Percentiles rank a stretch among this genome's conserved stretches.
Conservation (phyloP, 352 stramenopile species). For the Phytophthora kernoviae region DNA sequence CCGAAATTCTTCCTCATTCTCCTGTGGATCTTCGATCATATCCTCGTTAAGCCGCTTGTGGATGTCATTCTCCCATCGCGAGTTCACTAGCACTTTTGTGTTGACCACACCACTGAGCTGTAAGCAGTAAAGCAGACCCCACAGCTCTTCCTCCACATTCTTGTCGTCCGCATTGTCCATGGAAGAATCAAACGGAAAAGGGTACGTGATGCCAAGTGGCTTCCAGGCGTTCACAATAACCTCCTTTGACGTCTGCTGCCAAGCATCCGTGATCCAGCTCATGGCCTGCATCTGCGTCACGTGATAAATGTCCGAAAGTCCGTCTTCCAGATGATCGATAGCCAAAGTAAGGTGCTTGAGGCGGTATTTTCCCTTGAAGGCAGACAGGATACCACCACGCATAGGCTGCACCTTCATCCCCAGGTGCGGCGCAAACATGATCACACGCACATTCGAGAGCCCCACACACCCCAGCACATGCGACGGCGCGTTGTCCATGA, state of each 20-base stretch:
- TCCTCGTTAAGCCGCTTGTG: constrained; percentile 90
- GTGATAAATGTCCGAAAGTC: constrained; percentile 74
- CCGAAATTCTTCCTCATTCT: constrained; percentile 84
- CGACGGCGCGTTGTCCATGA: constrained; percentile 88
- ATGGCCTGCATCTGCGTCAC: constrained; percentile 88
- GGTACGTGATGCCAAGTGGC: constrained; percentile 59
- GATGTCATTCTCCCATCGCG: constrained; percentile 88
- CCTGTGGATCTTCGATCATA: constrained; percentile 85
- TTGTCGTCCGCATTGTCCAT: constrained; percentile 73
- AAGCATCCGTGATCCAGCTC: constrained; percentile 85
- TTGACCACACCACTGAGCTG: constrained; percentile 85
- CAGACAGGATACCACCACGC: constrained; percentile 78
- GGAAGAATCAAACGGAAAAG: constrained; percentile 67
- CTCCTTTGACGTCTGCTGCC: constrained; percentile 81
- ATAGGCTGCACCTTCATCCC: constrained; percentile 89
- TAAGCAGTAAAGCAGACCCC: constrained; percentile 85
- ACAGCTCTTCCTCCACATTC: constrained; percentile 88
- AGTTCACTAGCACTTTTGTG: constrained; percentile 89
- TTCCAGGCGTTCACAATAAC: constrained; percentile 85
- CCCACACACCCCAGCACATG: constrained; percentile 81
- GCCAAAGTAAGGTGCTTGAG: constrained; percentile 85
- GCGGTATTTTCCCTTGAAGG: constrained; percentile 89
- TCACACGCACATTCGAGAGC: constrained; percentile 87
- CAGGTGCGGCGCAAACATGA: constrained; percentile 83
- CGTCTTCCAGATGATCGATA: constrained; percentile 85